These are phyloP conservation scores for Malassezia restricta DNA, from an alignment of 1,284 basidiomycete genomes.

Conservation along the genomic window DNA sequence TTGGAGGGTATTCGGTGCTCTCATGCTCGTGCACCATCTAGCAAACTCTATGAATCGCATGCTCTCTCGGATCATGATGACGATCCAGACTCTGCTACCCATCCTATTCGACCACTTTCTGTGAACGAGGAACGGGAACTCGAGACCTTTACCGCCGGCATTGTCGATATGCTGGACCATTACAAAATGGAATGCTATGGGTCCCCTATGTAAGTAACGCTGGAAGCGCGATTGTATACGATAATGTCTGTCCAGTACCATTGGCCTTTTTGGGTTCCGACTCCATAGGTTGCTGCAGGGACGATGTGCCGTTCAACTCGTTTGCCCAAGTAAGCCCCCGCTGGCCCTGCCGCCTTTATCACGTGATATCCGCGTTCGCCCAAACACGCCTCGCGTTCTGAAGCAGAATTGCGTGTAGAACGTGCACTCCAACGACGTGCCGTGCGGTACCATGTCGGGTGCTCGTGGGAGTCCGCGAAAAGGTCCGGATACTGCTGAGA, in stretches of 20 bases:
- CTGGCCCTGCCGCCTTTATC: not conserved
- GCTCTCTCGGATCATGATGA: conserved; percentile 10
- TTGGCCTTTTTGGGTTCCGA: no score
- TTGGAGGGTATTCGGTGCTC: conserved; percentile 58
- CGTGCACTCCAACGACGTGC: not conserved
- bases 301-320: no score
- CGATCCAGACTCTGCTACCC: not conserved
- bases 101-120: conserved; percentile 18
- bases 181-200: conserved; percentile 22
- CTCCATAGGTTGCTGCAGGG: no score
- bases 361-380: conserved; percentile 8
- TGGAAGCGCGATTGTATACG: no score
- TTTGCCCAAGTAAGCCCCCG: no score
- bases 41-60: not conserved
- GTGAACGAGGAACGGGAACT: conserved; percentile 35
- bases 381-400: conserved; percentile 1
- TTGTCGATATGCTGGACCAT: conserved; percentile 32
- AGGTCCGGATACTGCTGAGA: not conserved
- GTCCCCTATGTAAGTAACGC: no score
- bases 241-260: no score
- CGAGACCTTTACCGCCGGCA: conserved; percentile 26
- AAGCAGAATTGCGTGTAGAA: not conserved
- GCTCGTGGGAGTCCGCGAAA: conserved; percentile 9
- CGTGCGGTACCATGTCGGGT: conserved; percentile 5
- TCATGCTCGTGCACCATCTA: not conserved